phyloP scores from a whole-genome alignment of 805 yeast genomes.

The Hanseniaspora pseudoguilliermondii region DNA sequence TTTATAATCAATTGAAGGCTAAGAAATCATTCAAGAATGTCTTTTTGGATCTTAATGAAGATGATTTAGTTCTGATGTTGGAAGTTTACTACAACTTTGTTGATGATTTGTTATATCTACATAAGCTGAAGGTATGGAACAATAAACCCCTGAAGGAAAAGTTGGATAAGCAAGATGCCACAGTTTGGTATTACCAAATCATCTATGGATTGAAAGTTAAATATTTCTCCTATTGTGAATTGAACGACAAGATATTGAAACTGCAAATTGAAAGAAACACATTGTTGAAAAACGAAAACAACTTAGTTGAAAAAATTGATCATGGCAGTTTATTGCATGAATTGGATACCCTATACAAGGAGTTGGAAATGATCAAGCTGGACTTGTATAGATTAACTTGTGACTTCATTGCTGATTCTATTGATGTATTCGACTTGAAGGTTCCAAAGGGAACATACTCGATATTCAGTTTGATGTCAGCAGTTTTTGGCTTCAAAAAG shows the following conservation, averaged over 20 bases:
- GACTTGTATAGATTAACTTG: constrained; percentile 34
- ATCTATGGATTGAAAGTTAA: constrained; percentile 43
- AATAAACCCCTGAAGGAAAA: constrained; percentile 23
- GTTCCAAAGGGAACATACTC: constrained; percentile 25
- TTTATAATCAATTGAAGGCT: constrained; percentile 26
- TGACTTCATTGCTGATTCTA: constrained; percentile 38
- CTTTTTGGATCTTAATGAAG: constrained; percentile 31
- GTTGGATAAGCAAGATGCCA: constrained; percentile 45
- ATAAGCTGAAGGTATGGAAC: constrained; percentile 31
- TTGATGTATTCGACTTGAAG: constrained; percentile 34
- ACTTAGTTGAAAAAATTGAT: constrained; percentile 15
- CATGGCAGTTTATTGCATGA: constrained; percentile 18
- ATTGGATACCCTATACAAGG: constrained; percentile 26
- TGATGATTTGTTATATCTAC: constrained; percentile 50
- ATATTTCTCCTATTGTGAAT: constrained; percentile 16
- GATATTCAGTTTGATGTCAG: constrained; percentile 24
- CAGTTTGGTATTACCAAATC: constrained; percentile 60
- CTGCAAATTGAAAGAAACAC: constrained; percentile 25
- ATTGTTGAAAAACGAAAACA: constrained; percentile 21
- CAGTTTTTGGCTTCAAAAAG: constrained; percentile 22
- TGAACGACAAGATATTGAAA: constrained; percentile 4
- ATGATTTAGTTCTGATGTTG: constrained; percentile 38
- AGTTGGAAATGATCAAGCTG: constrained; percentile 28
- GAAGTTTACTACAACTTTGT: constrained; percentile 51
- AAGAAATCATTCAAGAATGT: background rate